Conservation (phyloP, 768 basidiomycete species). For the Chalciporus pseudorubinellus region DNA sequence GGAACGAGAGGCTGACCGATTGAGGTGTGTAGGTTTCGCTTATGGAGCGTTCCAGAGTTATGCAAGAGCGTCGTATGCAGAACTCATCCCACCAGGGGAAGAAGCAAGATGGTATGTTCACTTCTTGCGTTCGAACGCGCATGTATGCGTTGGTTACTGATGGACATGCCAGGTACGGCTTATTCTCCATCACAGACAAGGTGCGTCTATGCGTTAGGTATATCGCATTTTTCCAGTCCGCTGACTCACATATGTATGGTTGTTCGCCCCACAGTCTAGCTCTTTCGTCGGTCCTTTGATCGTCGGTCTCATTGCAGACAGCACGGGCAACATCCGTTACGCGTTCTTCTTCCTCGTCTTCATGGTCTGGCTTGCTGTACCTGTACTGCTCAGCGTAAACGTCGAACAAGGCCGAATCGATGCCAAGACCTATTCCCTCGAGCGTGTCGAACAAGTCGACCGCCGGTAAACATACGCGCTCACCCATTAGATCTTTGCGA, state of each 20-base stretch:
- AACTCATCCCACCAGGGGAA: constrained; percentile 82
- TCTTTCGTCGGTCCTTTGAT: constrained; percentile 90
- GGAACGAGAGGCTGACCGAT: not conserved
- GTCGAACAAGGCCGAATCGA: constrained; percentile 60
- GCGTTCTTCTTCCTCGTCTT: constrained; percentile 84
- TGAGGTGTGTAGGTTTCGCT: constrained; percentile 48
- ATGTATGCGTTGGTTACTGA: not conserved
- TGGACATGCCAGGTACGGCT: constrained; percentile 47
- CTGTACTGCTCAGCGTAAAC: constrained; percentile 69
- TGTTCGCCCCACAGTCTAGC: constrained; percentile 55
- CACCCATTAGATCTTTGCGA: not conserved
- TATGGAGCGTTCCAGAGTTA: constrained; percentile 93
- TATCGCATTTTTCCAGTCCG: not conserved
- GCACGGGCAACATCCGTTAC: constrained; percentile 88
- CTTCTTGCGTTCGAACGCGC: not conserved
- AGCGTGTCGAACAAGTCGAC: constrained; percentile 1
- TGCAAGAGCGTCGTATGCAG: constrained; percentile 82
- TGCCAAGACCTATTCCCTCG: constrained; percentile 36
- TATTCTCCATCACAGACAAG: constrained; percentile 92
- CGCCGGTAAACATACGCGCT: not conserved
- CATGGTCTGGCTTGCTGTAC: constrained; percentile 81
- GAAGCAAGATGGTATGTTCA: constrained; percentile 78
- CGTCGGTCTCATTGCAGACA: constrained; percentile 84
- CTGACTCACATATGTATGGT: not conserved
- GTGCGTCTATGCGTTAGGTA: constrained; percentile 32